Percentiles rank a stretch among this genome's conserved stretches.
These are phyloP conservation scores for Phylloporus arenicola DNA, from an alignment of 768 basidiomycete genomes.

Conservation along the genomic window DNA sequence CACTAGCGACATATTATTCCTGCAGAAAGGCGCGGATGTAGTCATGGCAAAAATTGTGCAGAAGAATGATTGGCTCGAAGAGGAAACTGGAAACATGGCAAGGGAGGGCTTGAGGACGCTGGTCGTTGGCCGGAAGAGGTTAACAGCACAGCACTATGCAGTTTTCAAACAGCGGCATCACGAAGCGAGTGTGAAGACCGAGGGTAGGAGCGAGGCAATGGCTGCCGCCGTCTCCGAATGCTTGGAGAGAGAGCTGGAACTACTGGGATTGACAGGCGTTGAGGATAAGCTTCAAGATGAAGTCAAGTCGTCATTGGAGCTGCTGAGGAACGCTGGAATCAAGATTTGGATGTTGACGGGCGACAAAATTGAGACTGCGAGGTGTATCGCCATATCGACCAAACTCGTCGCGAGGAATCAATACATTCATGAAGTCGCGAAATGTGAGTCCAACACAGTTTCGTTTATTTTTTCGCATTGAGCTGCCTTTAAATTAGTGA, in stretches of 20 bases:
- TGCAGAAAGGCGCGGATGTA: conserved; percentile 98
- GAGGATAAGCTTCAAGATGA: conserved; percentile 99
- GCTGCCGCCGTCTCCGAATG: conserved; percentile 63
- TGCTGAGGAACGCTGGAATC: conserved; percentile 91
- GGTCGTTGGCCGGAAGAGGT: conserved; percentile 80
- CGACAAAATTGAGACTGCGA: conserved; percentile 98
- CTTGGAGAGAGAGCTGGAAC: conserved; percentile 85
- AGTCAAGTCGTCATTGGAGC: conserved; percentile 87
- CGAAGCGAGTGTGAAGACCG: conserved; percentile 72
- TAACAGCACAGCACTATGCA: conserved; percentile 62
- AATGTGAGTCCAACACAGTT: conserved; percentile 44
- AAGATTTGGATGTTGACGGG: conserved; percentile 99
- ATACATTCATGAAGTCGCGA: conserved; percentile 95
- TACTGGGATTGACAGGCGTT: conserved; percentile 94
- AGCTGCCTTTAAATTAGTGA: conserved; percentile 52
- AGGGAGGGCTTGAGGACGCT: conserved; percentile 92
- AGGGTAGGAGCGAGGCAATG: conserved; percentile 81
- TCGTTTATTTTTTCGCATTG: conserved; percentile 1
- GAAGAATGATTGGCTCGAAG: conserved; percentile 97
- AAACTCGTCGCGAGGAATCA: conserved; percentile 95
- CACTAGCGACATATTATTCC: conserved; percentile 76
- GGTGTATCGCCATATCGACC: conserved; percentile 96
- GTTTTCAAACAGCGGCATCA: conserved; percentile 71
- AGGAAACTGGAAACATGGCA: conserved; percentile 98
- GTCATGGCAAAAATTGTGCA: conserved; percentile 95